Percentiles rank a stretch among this genome's conserved stretches.
These are phyloP conservation scores for Chrysosporium queenslandicum DNA, from an alignment of 2,329 filamentous ascomycete species.

Conservation along the genomic window DNA sequence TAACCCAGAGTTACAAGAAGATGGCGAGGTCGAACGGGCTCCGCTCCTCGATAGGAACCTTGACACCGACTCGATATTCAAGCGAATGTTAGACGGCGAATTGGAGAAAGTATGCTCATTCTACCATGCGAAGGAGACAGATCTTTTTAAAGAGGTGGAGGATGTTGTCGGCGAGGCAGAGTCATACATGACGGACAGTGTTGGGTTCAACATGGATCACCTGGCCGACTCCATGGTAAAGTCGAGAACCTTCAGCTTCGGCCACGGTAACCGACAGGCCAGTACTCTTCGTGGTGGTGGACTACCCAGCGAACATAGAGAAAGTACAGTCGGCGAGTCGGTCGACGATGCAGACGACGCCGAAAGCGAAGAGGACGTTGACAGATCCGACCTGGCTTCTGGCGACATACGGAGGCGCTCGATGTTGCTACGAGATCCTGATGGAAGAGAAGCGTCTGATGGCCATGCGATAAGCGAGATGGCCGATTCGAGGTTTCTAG, in stretches of 20 bases:
- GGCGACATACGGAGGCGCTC: slow-evolving; percentile 31
- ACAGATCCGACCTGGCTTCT: slow-evolving; percentile 37
- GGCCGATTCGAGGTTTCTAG: slow-evolving; percentile 43
- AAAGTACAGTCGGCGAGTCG: slow-evolving; percentile 37
- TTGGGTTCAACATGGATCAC: slow-evolving; percentile 36
- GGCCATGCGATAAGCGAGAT: slow-evolving; percentile 25
- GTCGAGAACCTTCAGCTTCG: slow-evolving; percentile 33
- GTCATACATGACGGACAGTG: slow-evolving; percentile 52
- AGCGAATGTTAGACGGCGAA: slow-evolving; percentile 71
- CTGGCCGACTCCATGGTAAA: slow-evolving; percentile 36
- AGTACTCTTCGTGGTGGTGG: slow-evolving; percentile 47
- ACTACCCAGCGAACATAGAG: slow-evolving; percentile 31
- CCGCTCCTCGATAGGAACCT: slow-evolving; percentile 61
- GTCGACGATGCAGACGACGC: slow-evolving; percentile 36
- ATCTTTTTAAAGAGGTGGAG: slow-evolving; percentile 72
- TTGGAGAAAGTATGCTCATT: slow-evolving; percentile 91
- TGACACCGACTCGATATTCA: slow-evolving; percentile 74
- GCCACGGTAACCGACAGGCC: slow-evolving; percentile 31
- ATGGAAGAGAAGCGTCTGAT: slow-evolving; percentile 23
- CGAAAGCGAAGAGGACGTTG: slow-evolving; percentile 56
- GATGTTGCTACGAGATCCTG: slow-evolving; percentile 22
- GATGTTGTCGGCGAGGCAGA: slow-evolving; percentile 66
- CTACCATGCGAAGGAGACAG: slow-evolving; percentile 77
- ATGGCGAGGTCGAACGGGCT: slow-evolving; percentile 68
- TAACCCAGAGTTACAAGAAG: slow-evolving; percentile 43